phyloP scores from a whole-genome alignment of 2,329 filamentous ascomycete species.

The Amesomyces nigricolor region DNA sequence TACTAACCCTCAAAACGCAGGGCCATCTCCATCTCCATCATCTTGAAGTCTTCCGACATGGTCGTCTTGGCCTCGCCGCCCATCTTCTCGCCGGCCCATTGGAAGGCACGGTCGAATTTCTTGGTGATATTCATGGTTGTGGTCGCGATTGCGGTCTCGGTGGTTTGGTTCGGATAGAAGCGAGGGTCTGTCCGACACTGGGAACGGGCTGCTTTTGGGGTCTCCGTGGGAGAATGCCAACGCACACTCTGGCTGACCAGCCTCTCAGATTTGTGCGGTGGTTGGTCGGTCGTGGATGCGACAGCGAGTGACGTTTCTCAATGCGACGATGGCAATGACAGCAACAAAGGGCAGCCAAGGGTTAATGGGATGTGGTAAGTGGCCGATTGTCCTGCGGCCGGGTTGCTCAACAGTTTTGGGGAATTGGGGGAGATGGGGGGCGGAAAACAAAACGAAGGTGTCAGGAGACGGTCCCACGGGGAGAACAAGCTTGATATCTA shows the following conservation, averaged over 20 bases:
- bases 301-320: slow-evolving; percentile 10
- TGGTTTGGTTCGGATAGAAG: neutral
- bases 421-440: neutral
- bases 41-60: slow-evolving; percentile 86
- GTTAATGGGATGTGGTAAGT: neutral
- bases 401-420: too few species aligned
- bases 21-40: slow-evolving; percentile 82
- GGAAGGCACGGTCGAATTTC: slow-evolving; percentile 91
- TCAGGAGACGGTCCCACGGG: neutral
- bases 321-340: slow-evolving; percentile 6
- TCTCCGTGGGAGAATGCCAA: slow-evolving; percentile 4
- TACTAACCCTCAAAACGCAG: slow-evolving; percentile 76
- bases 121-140: slow-evolving; percentile 57
- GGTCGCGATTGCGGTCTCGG: neutral
- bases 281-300: slow-evolving; percentile 10
- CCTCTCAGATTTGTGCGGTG: slow-evolving; percentile 20
- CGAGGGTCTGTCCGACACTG: neutral
- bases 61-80: slow-evolving; percentile 82
- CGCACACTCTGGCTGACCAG: slow-evolving; percentile 15
- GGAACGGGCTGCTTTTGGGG: neutral
- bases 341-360: neutral
- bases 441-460: slow-evolving; percentile 10
- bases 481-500: slow-evolving; percentile 17
- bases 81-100: slow-evolving; percentile 98
- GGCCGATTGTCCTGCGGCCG: too few species aligned